Evolutionary conservation across 805 yeast species (phyloP), one percentile per base, ranked within the genome.

Genomic region (Metschnikowia lunata): DNA sequence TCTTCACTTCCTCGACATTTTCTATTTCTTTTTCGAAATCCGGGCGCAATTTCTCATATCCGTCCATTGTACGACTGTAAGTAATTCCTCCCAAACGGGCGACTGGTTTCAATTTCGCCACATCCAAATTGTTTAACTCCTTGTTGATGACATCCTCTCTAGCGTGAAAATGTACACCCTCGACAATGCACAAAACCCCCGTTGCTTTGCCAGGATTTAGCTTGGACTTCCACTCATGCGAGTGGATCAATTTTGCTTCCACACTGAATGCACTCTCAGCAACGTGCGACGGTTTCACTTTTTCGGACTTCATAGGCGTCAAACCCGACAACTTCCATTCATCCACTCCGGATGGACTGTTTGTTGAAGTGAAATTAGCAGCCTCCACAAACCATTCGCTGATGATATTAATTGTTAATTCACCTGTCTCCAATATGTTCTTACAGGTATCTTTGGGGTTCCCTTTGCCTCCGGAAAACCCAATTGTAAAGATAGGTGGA

Each of bases 321-420:
- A 81, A 63, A 0, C 85, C 85, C 15, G 74, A 55, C 33, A 77
- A 57, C 43, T 71, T 64, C 79, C 82, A 82, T 57, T 81, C 87
- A 49, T 74, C 76, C 12, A 73, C 66, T 3, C 64, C 76, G 0
- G 55, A 36, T 4, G 85, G 85, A 1, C 80, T 70, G 49, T 70
- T 61, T 27, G 65, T 67, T 14, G 74, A 61, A 10, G 78, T 59
- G 46, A 62, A 72, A 55, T 82, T 80, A 8, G 85, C 83, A 23
- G 85, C 85, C 47, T 81, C 85, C 26, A 74, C 61, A 49, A 79
- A 77, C 84, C 83, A 81, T 58, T 82, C 86, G 41, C 79, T 67
- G 35, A 81, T 70, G 37, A 81, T 67, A 56, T 74, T 81, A 52
- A 81, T 70, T 14, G 82, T 76, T 41, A 73, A 67, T 54, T 81